Conservation (phyloP, 2,329 filamentous ascomycete genomes). For the Pseudogymnoascus sp. region DNA sequence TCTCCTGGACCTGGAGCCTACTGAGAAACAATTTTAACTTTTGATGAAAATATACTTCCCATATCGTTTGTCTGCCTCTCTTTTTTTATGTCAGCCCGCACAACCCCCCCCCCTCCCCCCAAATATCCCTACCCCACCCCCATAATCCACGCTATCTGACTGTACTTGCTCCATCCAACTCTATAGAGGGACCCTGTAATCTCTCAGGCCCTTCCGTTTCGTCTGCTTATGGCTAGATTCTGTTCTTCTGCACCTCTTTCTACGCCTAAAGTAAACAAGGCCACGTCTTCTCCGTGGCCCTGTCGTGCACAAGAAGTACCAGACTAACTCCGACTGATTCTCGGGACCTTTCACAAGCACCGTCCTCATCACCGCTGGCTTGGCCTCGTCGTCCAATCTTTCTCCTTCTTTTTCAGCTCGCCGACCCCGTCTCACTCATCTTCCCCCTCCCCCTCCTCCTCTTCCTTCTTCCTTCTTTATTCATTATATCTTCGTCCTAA, state of each 20-base stretch:
- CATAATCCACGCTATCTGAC: not conserved
- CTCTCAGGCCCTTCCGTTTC: not conserved
- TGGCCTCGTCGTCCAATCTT: conserved; percentile 4
- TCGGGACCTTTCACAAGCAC: not conserved
- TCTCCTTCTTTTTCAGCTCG: conserved; percentile 7
- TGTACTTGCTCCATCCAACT: not conserved
- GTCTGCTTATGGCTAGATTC: not conserved
- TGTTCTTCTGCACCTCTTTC: not conserved
- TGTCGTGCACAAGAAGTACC: not conserved
- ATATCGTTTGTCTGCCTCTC: not conserved
- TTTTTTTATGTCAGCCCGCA: not conserved
- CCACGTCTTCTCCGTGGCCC: not conserved
- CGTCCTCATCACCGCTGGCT: not conserved
- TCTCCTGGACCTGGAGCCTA: not conserved
- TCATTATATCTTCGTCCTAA: conserved; percentile 3
- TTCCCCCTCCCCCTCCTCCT: not conserved
- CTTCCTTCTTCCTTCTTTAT: not conserved
- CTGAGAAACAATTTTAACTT: not conserved
- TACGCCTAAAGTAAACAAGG: not conserved
- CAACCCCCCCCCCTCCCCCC: not conserved
- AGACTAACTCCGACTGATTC: not conserved
- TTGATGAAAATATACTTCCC: not conserved
- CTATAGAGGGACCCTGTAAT: conserved; percentile 1
- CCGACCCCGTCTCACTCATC: not conserved
- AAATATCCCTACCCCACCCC: too few relatives aligned